A percentile compares a stretch with the other conserved stretches of the same genome.
Conservation (phyloP, 2,329 filamentous ascomycete genomes). For the Coniochaeta ligniaria region DNA sequence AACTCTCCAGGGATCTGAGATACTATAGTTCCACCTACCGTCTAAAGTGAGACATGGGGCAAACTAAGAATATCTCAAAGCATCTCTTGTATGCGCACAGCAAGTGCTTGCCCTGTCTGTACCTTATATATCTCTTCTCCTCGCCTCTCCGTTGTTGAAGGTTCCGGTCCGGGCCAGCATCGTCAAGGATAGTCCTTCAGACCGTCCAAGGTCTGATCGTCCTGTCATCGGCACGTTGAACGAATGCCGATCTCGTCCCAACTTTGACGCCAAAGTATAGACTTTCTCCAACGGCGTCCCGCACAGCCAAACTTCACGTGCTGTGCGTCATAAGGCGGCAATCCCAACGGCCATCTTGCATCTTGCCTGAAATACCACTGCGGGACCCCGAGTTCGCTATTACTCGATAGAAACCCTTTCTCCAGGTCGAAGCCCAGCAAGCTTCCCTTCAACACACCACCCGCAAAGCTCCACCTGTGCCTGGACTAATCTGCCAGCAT, state of each 20-base stretch:
- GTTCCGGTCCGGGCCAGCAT: neutral
- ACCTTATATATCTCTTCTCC: neutral
- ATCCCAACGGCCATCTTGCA: neutral
- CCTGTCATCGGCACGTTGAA: neutral
- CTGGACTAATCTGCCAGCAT: constrained; percentile 10
- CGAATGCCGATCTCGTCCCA: neutral
- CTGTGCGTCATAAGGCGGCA: neutral
- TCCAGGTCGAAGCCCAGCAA: neutral
- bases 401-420: neutral
- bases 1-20: neutral
- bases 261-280: neutral
- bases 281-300: neutral
- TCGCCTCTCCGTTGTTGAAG: neutral
- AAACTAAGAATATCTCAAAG: no score
- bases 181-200: neutral
- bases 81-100: neutral
- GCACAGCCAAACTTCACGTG: neutral
- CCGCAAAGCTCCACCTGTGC: neutral
- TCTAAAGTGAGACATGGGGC: neutral
- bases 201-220: neutral
- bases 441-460: neutral
- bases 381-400: neutral
- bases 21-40: neutral
- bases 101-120: neutral
- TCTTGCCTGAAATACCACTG: neutral